Conservation (phyloP, 2,329 filamentous ascomycete genomes). For the Penicillium freii region DNA sequence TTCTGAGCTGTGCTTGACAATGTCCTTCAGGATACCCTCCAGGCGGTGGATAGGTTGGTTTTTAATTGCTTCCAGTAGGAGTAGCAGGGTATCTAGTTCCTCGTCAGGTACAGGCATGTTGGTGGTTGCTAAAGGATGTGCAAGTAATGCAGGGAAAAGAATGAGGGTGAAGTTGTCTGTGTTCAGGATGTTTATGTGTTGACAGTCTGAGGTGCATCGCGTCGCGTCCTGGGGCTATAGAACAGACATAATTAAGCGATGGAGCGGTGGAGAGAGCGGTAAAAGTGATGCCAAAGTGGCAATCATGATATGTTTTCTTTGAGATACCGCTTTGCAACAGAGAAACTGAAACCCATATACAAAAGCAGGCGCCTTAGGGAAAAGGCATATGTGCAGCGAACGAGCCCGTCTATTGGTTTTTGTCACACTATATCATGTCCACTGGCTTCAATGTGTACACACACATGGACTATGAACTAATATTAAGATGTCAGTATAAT, state of each 20-base stretch:
- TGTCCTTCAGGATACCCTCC: not conserved
- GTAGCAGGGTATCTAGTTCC: not conserved
- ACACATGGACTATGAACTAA: too few species aligned
- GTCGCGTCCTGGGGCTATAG: not conserved
- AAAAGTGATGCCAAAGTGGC: not conserved
- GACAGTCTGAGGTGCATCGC: not conserved
- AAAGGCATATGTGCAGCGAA: not conserved
- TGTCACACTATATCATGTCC: not conserved
- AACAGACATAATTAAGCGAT: not conserved
- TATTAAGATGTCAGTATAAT: not conserved
- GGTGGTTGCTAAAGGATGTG: not conserved
- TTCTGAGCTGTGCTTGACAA: not conserved
- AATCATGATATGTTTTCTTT: not conserved
- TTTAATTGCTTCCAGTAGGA: not conserved
- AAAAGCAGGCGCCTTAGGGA: not conserved
- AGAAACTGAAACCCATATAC: not conserved
- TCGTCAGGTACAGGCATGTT: not conserved
- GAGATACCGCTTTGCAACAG: not conserved
- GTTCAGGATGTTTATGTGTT: not conserved
- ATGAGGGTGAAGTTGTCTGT: too few species aligned
- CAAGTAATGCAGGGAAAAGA: not conserved
- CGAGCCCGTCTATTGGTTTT: not conserved
- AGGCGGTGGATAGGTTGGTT: not conserved
- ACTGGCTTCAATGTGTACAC: not conserved
- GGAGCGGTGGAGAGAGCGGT: not conserved